These are phyloP conservation scores for Serendipita vermifera DNA, from an alignment of 768 basidiomycete genomes.

Conservation along the genomic window DNA sequence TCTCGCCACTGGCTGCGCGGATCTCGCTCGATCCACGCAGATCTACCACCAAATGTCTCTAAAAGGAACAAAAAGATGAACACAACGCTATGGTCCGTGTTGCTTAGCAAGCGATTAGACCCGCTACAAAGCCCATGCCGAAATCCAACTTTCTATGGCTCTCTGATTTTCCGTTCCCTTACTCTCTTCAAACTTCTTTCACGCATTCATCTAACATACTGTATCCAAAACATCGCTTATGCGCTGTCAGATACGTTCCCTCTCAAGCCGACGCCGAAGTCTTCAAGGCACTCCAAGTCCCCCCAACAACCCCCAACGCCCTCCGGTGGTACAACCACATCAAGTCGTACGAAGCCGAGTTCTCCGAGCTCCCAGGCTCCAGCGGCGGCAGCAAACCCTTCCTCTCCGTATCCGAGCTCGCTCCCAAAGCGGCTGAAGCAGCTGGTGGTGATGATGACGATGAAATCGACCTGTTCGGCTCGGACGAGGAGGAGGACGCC, in stretches of 20 bases:
- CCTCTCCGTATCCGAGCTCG: constrained; percentile 37
- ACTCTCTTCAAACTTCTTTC: too few relatives aligned
- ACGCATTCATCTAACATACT: background rate
- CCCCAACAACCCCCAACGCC: constrained; percentile 55
- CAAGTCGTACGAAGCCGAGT: constrained; percentile 69
- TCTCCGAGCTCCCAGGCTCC: constrained; percentile 66
- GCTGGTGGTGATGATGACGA: constrained; percentile 56
- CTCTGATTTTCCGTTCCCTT: constrained; percentile 40
- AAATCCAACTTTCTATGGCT: constrained; percentile 51
- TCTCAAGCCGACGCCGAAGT: constrained; percentile 91
- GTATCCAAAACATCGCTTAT: background rate
- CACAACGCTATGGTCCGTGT: constrained; percentile 85
- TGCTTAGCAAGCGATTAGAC: constrained; percentile 87
- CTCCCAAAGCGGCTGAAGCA: constrained; percentile 32
- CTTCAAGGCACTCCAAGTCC: constrained; percentile 63
- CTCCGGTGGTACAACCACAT: constrained; percentile 94
- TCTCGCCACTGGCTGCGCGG: too few relatives aligned
- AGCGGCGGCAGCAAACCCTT: constrained; percentile 70
- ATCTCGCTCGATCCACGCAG: background rate
- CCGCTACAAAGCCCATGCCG: constrained; percentile 65
- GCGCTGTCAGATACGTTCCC: constrained; percentile 56
- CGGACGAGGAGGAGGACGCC: constrained; percentile 67
- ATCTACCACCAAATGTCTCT: background rate
- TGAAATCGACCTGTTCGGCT: constrained; percentile 77
- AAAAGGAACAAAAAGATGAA: constrained; percentile 41